A percentile compares a stretch with the other conserved stretches of the same genome.
Evolutionary conservation across 1,284 basidiomycete species (phyloP).

Genomic region (Malassezia restricta): DNA sequence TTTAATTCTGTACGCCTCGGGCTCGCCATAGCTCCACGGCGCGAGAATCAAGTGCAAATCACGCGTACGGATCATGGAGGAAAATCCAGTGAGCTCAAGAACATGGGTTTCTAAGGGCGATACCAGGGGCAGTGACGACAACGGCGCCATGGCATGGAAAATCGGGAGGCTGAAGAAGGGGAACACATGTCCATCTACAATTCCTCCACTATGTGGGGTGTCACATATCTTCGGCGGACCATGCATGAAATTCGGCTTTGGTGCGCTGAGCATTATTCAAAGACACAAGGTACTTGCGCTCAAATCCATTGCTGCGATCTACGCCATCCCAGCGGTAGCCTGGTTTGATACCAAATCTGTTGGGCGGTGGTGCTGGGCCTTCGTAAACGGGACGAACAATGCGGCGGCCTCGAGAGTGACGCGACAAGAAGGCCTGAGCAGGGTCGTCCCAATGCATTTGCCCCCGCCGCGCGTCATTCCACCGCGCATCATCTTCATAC

Average conservation of each 20-base stretch:
- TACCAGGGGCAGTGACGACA: conserved; percentile 27
- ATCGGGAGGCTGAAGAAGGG: neutral
- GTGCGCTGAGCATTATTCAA: conserved; percentile 54
- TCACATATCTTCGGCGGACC: neutral
- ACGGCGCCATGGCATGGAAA: conserved; percentile 2
- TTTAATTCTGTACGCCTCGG: conserved; percentile 82
- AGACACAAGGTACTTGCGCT: conserved; percentile 58
- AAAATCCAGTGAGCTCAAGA: conserved; percentile 77
- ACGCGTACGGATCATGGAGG: conserved; percentile 88
- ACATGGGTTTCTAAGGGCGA: conserved; percentile 93
- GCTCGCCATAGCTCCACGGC: conserved; percentile 77
- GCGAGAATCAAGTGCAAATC: conserved; percentile 84
- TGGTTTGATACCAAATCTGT: conserved; percentile 84
- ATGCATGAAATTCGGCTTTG: conserved; percentile 4
- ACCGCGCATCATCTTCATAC: conserved; percentile 65
- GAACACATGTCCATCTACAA: conserved; percentile 1
- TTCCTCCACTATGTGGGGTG: conserved; percentile 6
- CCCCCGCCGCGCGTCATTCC: conserved; percentile 70
- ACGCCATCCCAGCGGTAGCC: conserved; percentile 81
- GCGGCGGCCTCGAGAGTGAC: conserved; percentile 43
- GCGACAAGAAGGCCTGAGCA: conserved; percentile 78
- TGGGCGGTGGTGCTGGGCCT: conserved; percentile 77
- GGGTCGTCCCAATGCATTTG: conserved; percentile 87
- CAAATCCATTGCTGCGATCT: conserved; percentile 74
- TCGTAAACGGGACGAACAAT: conserved; percentile 65